A percentile compares a stretch with the other conserved stretches of the same genome.
These are phyloP conservation scores for Carallia pectinifolia DNA, from an alignment of 345 rosid genomes.

Conservation along the genomic window DNA sequence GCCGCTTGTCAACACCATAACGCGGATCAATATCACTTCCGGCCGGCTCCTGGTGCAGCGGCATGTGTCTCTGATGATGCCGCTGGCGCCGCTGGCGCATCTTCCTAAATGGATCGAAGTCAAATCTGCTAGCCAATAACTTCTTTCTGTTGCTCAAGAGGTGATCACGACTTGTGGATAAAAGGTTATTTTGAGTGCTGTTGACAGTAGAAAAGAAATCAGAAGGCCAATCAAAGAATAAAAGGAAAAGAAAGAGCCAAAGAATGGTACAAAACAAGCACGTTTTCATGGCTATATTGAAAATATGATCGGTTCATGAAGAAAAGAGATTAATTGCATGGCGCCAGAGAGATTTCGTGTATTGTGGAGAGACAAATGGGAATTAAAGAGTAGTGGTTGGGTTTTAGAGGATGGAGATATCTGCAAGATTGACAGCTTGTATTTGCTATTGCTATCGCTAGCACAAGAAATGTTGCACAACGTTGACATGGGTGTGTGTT, in stretches of 20 bases:
- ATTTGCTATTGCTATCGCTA: constrained; percentile 12
- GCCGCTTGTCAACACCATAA: constrained; percentile 56
- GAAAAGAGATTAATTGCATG: constrained; percentile 26
- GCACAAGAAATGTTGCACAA: constrained; percentile 19
- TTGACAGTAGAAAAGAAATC: neutral
- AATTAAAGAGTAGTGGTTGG: neutral
- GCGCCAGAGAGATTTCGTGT: constrained; percentile 5
- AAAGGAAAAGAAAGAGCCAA: constrained; percentile 27
- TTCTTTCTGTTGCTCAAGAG: constrained; percentile 34
- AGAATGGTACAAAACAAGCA: constrained; percentile 5
- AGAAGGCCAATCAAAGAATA: constrained; percentile 26
- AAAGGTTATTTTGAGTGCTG: neutral
- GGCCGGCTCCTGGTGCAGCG: constrained; percentile 14
- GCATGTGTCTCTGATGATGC: constrained; percentile 17
- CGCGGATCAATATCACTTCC: constrained; percentile 45
- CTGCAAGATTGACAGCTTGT: constrained; percentile 23
- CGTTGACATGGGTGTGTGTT: constrained; percentile 22
- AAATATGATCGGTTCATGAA: neutral
- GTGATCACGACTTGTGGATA: neutral
- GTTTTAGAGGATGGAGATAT: neutral
- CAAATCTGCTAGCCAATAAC: constrained; percentile 43
- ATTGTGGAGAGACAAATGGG: neutral
- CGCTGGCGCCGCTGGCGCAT: constrained; percentile 12
- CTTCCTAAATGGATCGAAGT: constrained; percentile 51
- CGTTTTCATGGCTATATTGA: constrained; percentile 1